Base-by-base conservation (phyloP, 257 asterid genomes). In the Fraxinus anomala region DNA sequence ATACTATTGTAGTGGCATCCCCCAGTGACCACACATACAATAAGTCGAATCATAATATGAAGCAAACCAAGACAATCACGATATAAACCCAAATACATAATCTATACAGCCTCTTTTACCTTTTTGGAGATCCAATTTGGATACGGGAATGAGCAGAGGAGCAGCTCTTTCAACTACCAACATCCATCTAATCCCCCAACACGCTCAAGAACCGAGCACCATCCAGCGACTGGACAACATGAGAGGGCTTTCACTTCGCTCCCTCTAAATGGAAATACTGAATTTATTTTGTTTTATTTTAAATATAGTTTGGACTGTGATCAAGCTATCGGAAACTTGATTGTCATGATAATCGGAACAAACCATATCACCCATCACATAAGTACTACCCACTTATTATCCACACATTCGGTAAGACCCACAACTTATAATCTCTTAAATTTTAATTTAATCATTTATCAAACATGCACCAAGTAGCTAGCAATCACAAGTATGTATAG, bases 1-100 rank as follows among this genome's bases (percentile, higher is more conserved):
- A 67, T 39, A 59, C 33, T 8, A 31, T 37, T 71, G 80, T 66
- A 65, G 36, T 74, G 56, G 47, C 77, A 77, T 72, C 68, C 69
- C 72, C 49, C 49, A 75, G 68, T 10, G 51, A 51, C 13, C 24
- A 76, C 69, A 76, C 3, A 61, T 44, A 28, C 16, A 77, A n/a
- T 54, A 70, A 34, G 73, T 81, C 5, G 75, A 59, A 63, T 39
- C 51, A 65, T 3, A 49, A 39, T 21, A 73, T 16, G 65, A 72
- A 59, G 26, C 72, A 80, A 69, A 30, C n/a, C 54, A 31, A 70
- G 73, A 7, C 12, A 30, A 5, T 36, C 59, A 37, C 17, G 13
- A 61, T 17, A 51, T 19, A 51, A 51, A 51, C 63, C 33, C 31
- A 10, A 17, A 56, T 17, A 19, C 63, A 51, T 51, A 14, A 51